These are phyloP conservation scores for Wallacemonas sp. DNA, from an alignment of 208 protist species.

Conservation along the genomic window DNA sequence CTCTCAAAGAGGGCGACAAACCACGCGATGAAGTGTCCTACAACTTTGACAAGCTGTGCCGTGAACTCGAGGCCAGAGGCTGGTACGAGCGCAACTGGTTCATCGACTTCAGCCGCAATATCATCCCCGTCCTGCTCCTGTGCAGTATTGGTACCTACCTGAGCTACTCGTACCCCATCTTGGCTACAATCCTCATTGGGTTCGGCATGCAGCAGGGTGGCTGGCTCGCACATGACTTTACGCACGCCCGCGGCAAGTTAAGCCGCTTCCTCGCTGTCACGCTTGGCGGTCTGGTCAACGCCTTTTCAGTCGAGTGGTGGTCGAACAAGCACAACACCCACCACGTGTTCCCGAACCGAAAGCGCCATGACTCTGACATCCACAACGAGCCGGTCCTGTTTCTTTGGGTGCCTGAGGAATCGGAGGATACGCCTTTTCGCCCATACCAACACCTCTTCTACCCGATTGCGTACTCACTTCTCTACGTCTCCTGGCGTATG, in stretches of 20 bases:
- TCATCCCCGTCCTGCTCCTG: conserved; percentile 61
- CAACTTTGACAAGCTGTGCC: conserved; percentile 62
- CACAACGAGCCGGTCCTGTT: conserved; percentile 78
- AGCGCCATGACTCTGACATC: conserved; percentile 73
- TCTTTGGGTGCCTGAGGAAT: conserved; percentile 57
- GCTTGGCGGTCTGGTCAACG: conserved; percentile 56
- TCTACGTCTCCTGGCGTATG: conserved; percentile 80
- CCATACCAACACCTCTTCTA: conserved; percentile 78
- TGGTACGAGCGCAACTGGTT: conserved; percentile 72
- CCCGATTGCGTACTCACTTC: conserved; percentile 62
- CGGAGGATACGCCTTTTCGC: conserved; percentile 53
- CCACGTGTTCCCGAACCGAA: conserved; percentile 79
- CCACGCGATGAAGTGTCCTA: conserved; percentile 56
- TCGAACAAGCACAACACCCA: conserved; percentile 85
- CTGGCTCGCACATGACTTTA: conserved; percentile 79
- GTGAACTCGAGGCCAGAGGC: conserved; percentile 55
- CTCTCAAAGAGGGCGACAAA: conserved; percentile 56
- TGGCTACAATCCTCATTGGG: conserved; percentile 60
- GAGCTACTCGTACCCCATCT: conserved; percentile 52
- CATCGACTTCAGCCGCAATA: conserved; percentile 67
- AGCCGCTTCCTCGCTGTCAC: conserved; percentile 43
- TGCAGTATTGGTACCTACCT: conserved; percentile 55
- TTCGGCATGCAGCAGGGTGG: conserved; percentile 82
- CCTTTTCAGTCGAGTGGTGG: conserved; percentile 74
- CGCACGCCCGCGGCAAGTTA: conserved; percentile 53